A percentile compares a stretch with the other conserved stretches of the same genome.
phyloP scores from a whole-genome alignment of 2,329 filamentous ascomycete genomes.

The Cladosporium sp. region DNA sequence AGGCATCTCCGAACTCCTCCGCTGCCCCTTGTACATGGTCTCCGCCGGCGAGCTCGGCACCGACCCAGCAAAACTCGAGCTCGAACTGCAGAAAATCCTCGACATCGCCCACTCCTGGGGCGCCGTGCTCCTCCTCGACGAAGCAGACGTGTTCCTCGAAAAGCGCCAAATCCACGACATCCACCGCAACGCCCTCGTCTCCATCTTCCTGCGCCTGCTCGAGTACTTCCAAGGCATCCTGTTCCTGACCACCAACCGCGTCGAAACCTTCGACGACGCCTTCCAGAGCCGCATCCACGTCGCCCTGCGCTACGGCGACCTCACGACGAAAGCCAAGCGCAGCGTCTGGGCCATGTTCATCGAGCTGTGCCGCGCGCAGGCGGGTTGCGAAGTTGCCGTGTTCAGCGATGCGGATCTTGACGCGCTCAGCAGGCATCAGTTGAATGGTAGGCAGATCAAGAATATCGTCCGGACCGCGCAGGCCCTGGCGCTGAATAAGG shows the following conservation, averaged over 20 bases:
- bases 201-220: slow-evolving; percentile 77
- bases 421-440: slow-evolving; percentile 59
- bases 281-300: slow-evolving; percentile 87
- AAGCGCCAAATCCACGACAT: slow-evolving; percentile 78
- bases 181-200: slow-evolving; percentile 78
- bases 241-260: slow-evolving; percentile 84
- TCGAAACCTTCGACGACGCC: slow-evolving; percentile 83
- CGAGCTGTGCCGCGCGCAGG: slow-evolving; percentile 62
- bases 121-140: slow-evolving; percentile 77
- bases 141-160: slow-evolving; percentile 80
- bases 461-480: slow-evolving; percentile 81
- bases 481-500: slow-evolving; percentile 72
- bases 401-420: slow-evolving; percentile 66
- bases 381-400: slow-evolving; percentile 55
- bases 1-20: slow-evolving; percentile 76
- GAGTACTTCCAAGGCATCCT: slow-evolving; percentile 92
- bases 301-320: slow-evolving; percentile 71
- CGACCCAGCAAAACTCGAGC: slow-evolving; percentile 67
- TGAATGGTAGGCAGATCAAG: slow-evolving; percentile 76
- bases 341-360: slow-evolving; percentile 83
- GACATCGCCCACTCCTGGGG: slow-evolving; percentile 84
- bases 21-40: slow-evolving; percentile 77
- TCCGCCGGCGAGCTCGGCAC: slow-evolving; percentile 78
- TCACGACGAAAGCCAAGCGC: slow-evolving; percentile 67
- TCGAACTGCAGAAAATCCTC: slow-evolving; percentile 74